phyloP scores from a whole-genome alignment of 768 basidiomycete species.

The Tricholoma sp. region DNA sequence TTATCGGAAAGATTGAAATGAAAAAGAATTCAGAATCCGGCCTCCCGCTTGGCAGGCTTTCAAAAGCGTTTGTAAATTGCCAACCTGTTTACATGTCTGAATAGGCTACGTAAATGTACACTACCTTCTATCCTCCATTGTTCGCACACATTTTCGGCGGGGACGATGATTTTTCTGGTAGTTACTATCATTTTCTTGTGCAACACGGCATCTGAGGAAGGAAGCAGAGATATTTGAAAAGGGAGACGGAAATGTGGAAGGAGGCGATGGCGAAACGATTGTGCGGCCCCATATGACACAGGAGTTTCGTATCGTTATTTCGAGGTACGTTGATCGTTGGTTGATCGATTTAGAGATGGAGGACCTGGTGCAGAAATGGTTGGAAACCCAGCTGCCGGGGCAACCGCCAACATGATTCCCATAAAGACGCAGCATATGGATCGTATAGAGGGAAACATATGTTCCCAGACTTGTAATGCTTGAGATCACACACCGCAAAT shows the following conservation, averaged over 20 bases:
- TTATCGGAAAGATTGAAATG: background rate
- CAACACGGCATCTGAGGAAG: background rate
- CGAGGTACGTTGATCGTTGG: no score
- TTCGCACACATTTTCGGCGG: background rate
- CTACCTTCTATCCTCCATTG: background rate
- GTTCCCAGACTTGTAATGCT: constrained; percentile 91
- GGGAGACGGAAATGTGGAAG: background rate
- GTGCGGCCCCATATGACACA: no score
- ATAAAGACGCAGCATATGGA: no score
- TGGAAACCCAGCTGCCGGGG: no score
- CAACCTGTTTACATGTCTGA: background rate
- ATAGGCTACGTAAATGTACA: background rate
- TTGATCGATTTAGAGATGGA: no score
- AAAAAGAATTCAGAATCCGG: background rate
- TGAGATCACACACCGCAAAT: constrained; percentile 88
- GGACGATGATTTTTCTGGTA: background rate
- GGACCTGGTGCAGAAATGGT: no score
- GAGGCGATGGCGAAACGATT: no score
- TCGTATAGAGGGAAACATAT: constrained; percentile 35
- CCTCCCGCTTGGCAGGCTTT: background rate
- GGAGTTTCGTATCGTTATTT: no score
- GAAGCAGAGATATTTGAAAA: background rate
- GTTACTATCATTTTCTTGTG: background rate
- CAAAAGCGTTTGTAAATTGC: background rate
- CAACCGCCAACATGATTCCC: no score